Evolutionary conservation across 2,329 filamentous ascomycete species (phyloP).

Genomic region (Exophiala spinifera): DNA sequence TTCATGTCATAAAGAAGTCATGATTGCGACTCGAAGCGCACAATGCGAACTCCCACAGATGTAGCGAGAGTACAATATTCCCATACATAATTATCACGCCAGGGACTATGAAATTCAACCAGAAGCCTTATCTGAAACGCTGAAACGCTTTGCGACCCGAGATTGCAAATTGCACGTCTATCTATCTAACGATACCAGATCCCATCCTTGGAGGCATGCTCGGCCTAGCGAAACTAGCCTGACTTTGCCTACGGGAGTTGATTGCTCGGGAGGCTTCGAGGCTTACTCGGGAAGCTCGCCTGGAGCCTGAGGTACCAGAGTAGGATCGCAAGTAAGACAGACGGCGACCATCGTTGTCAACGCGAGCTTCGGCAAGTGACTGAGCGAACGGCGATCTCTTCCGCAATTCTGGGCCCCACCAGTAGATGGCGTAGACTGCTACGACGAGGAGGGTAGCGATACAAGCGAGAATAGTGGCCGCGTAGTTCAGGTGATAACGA

Average conservation of each 20-base stretch:
- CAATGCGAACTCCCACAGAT: too few species aligned
- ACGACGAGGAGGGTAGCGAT: conserved; percentile 61
- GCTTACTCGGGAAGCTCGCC: conserved; percentile 18
- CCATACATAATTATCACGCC: too few species aligned
- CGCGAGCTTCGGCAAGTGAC: conserved; percentile 50
- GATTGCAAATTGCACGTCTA: not conserved
- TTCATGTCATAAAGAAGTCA: too few species aligned
- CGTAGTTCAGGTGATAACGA: conserved; percentile 56
- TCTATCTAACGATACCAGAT: conserved; percentile 11
- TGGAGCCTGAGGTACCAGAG: conserved; percentile 16
- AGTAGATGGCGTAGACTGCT: conserved; percentile 66
- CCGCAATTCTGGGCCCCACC: conserved; percentile 59
- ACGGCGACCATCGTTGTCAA: conserved; percentile 33
- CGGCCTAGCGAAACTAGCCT: conserved; percentile 17
- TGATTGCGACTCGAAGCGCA: too few species aligned
- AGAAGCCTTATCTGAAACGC: too few species aligned
- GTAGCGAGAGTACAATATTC: too few species aligned
- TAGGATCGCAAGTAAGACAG: conserved; percentile 35
- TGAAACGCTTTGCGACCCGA: too few species aligned
- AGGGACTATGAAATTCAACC: too few species aligned
- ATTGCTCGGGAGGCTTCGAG: conserved; percentile 10
- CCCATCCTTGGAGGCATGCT: conserved; percentile 13
- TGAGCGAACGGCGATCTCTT: conserved; percentile 64
- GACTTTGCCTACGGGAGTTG: conserved; percentile 21
- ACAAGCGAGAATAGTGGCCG: conserved; percentile 61